Conservation (phyloP, 768 basidiomycete genomes). For the Steccherinum ochraceum region DNA sequence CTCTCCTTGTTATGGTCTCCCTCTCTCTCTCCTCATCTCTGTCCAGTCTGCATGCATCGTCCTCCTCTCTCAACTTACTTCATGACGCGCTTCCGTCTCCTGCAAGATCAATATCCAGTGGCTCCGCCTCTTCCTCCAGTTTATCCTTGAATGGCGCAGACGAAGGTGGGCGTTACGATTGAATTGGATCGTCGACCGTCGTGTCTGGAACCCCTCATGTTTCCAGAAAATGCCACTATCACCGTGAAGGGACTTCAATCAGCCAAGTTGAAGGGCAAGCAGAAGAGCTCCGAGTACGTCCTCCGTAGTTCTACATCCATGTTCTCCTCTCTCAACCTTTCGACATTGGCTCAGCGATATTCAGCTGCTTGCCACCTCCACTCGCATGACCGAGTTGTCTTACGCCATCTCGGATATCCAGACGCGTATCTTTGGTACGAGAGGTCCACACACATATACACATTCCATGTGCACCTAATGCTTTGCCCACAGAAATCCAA, state of each 20-base stretch:
- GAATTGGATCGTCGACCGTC: constrained; percentile 10
- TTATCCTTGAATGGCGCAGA: constrained; percentile 50
- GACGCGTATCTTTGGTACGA: constrained; percentile 79
- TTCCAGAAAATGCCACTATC: constrained; percentile 67
- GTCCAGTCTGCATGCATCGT: constrained; percentile 14
- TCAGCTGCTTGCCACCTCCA: constrained; percentile 69
- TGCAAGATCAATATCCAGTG: constrained; percentile 18
- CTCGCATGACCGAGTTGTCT: constrained; percentile 82
- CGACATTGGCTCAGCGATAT: constrained; percentile 72
- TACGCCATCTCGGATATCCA: constrained; percentile 87
- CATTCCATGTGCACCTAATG: background rate
- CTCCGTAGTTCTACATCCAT: constrained; percentile 17
- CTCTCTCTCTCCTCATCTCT: constrained; percentile 15
- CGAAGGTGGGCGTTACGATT: constrained; percentile 44
- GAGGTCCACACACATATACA: constrained; percentile 15
- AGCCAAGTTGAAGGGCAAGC: constrained; percentile 42
- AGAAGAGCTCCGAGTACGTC: constrained; percentile 65
- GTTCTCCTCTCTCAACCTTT: no score
- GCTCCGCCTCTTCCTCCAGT: constrained; percentile 45
- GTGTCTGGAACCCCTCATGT: no score
- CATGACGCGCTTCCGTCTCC: constrained; percentile 17
- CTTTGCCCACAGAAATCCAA: constrained; percentile 63
- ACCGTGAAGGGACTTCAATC: constrained; percentile 42
- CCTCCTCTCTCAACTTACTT: constrained; percentile 21
- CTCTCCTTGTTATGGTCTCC: constrained; percentile 21